A percentile compares a stretch with the other conserved stretches of the same genome.
phyloP scores from a whole-genome alignment of 2,329 filamentous ascomycete species.

The Fusarium paranaense region DNA sequence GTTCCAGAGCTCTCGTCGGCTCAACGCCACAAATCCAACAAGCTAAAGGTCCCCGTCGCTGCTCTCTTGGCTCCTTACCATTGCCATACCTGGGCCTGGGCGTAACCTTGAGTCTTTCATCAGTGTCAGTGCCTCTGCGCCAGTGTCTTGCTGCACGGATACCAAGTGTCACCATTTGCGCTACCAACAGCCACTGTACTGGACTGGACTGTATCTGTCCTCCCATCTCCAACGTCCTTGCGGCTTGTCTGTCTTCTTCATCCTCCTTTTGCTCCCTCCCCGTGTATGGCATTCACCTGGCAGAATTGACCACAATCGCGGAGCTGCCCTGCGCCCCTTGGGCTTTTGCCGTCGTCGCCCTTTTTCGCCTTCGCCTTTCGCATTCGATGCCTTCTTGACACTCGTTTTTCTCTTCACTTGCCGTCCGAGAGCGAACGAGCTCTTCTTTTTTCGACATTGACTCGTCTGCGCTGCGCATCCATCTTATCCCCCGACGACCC shows the following conservation, averaged over 20 bases:
- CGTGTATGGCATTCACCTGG: conserved; percentile 13
- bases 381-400: conserved; percentile 42
- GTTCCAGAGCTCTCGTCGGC: conserved; percentile 38
- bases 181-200: conserved; percentile 2
- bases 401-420: conserved; percentile 34
- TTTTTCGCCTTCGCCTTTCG: conserved; percentile 16
- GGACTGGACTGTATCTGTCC: neutral
- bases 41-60: conserved; percentile 13
- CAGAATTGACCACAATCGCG: conserved; percentile 21
- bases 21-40: conserved; percentile 45
- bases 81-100: neutral
- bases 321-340: conserved; percentile 29
- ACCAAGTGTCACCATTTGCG: conserved; percentile 11
- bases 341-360: conserved; percentile 14
- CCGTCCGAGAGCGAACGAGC: conserved; percentile 20
- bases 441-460: conserved; percentile 5
- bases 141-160: conserved; percentile 14
- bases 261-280: conserved; percentile 5
- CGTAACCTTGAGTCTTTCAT: neutral
- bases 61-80: neutral
- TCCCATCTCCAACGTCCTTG: neutral
- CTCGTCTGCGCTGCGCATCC: conserved; percentile 34
- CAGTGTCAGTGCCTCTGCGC: neutral
- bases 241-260: conserved; percentile 14
- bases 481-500: conserved; percentile 18